Evolutionary conservation across 2,329 filamentous ascomycete species (phyloP).

Genomic region (Falciphora oryzae): DNA sequence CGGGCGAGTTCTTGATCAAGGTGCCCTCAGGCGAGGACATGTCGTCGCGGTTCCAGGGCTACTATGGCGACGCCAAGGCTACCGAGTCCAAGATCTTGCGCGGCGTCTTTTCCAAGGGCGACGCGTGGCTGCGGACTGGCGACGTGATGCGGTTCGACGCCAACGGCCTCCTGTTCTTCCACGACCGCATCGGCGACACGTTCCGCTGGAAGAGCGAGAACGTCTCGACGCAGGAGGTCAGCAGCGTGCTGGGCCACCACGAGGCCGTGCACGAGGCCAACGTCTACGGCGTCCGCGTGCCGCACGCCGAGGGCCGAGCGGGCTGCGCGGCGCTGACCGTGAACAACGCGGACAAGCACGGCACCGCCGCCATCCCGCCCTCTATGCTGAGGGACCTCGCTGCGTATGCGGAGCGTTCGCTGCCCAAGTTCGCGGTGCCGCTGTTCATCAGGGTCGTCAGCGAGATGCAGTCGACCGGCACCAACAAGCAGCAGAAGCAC

Average conservation of each 20-base stretch:
- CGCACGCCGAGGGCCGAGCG: conserved; percentile 75
- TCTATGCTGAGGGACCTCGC: conserved; percentile 52
- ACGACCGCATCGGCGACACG: conserved; percentile 73
- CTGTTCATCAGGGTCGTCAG: conserved; percentile 68
- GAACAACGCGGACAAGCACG: conserved; percentile 28
- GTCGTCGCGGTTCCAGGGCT: conserved; percentile 67
- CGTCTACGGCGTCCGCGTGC: conserved; percentile 76
- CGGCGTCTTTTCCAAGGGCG: conserved; percentile 66
- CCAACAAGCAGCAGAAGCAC: conserved; percentile 85
- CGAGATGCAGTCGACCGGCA: conserved; percentile 66
- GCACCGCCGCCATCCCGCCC: conserved; percentile 14
- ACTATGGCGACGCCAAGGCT: conserved; percentile 68
- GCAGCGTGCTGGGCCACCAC: conserved; percentile 65
- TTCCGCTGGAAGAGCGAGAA: conserved; percentile 82
- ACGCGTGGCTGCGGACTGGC: conserved; percentile 80
- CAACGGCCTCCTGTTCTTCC: conserved; percentile 72
- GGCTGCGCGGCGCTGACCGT: conserved; percentile 57
- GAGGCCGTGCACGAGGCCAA: conserved; percentile 69
- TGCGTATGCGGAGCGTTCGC: conserved; percentile 44
- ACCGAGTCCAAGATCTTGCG: conserved; percentile 69
- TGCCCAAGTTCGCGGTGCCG: conserved; percentile 72
- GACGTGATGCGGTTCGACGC: conserved; percentile 68
- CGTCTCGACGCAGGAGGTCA: conserved; percentile 75
- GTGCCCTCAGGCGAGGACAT: conserved; percentile 59
- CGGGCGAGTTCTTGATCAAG: conserved; percentile 71